Evolutionary conservation across 2,329 filamentous ascomycete species (phyloP), one percentile per base, ranked within the genome.

Genomic region (Canariomyces notabilis): DNA sequence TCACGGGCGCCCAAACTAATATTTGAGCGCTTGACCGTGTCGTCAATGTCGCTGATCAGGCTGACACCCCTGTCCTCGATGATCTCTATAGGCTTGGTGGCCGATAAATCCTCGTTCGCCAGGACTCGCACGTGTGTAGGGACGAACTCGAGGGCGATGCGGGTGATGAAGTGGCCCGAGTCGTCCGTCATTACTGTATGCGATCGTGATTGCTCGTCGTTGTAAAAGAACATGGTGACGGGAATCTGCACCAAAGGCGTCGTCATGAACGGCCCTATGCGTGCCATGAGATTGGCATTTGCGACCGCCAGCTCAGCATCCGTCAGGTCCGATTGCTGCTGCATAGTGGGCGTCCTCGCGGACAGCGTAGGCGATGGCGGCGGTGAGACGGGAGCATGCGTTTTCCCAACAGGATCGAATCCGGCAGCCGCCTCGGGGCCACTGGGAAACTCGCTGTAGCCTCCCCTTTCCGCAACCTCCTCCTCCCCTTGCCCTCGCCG

Each of bases 1-100:
- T 97, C 93, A 49, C 89, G 83, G 1, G 91, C 85, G 6, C 94
- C 93, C 42, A 79, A 79, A 2, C 82, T 79, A 54, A 98, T 96
- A 46, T 90, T 94, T 16, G 93, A 96, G 59, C 89, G 85, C 65
- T 98, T 98, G 62, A 98, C 84, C 0, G 93, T 98, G 65, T 98
- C 93, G 61, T 98, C 93, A 53, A 98, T 93, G 63, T 98, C 93
- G 63, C 89, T 97, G 63, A 98, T 97, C 48, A 98, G 62, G 64
- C 90, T 97, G 52, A 98, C 79, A 33, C 93, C 93, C 18, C 72
- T 73, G 0, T 86, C 79, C 48, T 91, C 85, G 4, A 85, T 89
- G 41, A 97, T 72, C 33, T 80, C 75, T 36, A 98, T 76, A 45
- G 87, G 77, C 53, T 93, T 85, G 2, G 85, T 88, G 0, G 83